These are phyloP conservation scores for Sclerotinia spermophila DNA, from an alignment of 2,329 filamentous ascomycete species.

Conservation along the genomic window DNA sequence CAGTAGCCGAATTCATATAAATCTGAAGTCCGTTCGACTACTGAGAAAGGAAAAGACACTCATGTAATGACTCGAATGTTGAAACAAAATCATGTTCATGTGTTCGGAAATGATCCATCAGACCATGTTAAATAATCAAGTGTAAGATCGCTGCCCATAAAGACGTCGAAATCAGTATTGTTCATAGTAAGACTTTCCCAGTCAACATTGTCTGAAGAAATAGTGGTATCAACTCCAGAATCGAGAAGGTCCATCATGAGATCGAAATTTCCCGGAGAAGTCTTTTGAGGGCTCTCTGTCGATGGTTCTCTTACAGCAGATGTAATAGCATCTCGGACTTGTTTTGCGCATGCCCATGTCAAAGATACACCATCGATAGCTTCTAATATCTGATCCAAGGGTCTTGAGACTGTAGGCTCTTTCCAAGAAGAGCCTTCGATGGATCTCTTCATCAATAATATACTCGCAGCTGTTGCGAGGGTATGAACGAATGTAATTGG, in stretches of 20 bases:
- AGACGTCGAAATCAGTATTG: slow-evolving; percentile 20
- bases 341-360: slow-evolving; percentile 46
- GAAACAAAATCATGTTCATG: background rate
- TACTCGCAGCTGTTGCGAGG: slow-evolving; percentile 46
- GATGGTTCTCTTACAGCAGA: slow-evolving; percentile 22
- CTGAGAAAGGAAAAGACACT: background rate
- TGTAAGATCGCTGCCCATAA: slow-evolving; percentile 16
- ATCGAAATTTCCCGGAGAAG: slow-evolving; percentile 26
- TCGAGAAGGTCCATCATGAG: slow-evolving; percentile 23
- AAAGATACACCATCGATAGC: slow-evolving; percentile 51
- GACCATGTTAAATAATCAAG: slow-evolving; percentile 15
- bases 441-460: slow-evolving; percentile 46
- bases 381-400: slow-evolving; percentile 48
- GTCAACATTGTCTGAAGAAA: slow-evolving; percentile 14
- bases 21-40: background rate
- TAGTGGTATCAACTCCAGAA: background rate
- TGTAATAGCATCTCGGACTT: slow-evolving; percentile 40
- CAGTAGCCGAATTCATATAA: background rate
- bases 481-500: slow-evolving; percentile 50
- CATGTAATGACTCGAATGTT: background rate
- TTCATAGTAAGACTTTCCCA: slow-evolving; percentile 18
- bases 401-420: slow-evolving; percentile 46
- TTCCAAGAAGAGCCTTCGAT: slow-evolving; percentile 40
- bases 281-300: slow-evolving; percentile 8
- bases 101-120: background rate